Base-by-base conservation (phyloP, 345 rosid genomes). In the Trapa bicornis region DNA sequence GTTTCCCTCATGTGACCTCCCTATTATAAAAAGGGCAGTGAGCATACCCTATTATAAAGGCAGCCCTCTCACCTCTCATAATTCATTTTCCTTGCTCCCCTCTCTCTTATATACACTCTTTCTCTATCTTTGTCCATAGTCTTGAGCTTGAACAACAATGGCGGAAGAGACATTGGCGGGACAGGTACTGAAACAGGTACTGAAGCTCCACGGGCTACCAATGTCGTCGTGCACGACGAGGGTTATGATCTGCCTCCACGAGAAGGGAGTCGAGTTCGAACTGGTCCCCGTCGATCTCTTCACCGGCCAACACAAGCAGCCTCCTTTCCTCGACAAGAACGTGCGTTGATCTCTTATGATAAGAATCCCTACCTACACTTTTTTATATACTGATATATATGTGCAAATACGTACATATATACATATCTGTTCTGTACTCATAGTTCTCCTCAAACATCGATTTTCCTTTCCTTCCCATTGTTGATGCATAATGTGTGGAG, bases 181-280 rank as follows among this genome's bases (percentile, higher is more conserved):
- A 22, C 29, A 22, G 29, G 29, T 22, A 65, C 70, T 91, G 41
- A 91, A 84, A n/a, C n/a, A n/a, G 94, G 86, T 69, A 65, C 70
- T 91, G 41, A 91, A 84, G 83, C 64, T 91, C 70, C 65, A 88
- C 52, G 97, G 97, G 69, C 69, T 79, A n/a, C 75, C 84, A 45
- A 76, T 87, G 86, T 91, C 96, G 29, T 80, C 87, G 0, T 80
- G 84, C 94, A 85, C 90, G 57, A 65, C 87, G 3, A 84, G 86
- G 37, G 98, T 83, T 6, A 62, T 87, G 77, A 69, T 78, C 29
- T 86, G 89, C 68, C 88, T 92, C 43, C 82, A 80, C 37, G 98
- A 92, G 79, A 92, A 92, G 68, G 75, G 66, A 15, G 75, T 77
- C 0, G 96, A 87, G 61, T 92, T 89, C 67, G 88, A 87, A 82